Base-by-base conservation (phyloP, 31 red algal genomes). In the Endocladia muricata region DNA sequence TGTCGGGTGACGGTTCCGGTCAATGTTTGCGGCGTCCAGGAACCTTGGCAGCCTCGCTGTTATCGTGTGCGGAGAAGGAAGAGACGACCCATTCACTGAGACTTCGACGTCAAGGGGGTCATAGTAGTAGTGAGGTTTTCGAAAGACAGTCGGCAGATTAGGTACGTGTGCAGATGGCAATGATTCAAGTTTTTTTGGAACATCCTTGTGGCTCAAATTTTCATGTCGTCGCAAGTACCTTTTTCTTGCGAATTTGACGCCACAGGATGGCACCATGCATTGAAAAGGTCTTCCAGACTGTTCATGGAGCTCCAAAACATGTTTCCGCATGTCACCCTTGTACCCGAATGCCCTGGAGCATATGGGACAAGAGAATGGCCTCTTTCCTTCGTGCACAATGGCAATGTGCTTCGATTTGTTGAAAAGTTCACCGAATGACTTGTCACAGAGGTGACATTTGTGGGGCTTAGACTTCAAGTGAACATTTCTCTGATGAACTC, bases 301-400 rank as follows among this genome's bases (percentile, higher is more conserved):
- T 60, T 88, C 73, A 60, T 88, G 84, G 6, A 88, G 57, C 41
- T 88, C 84, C 38, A 80, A 37, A 1, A 88, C 84, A 42, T 88
- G 84, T 49, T 88, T 88, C n/a, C 75, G 44, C 84, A 88, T 88
- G 67, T 88, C 84, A 29, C 84, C 84, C 47, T 88, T 88, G 67
- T 88, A 88, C 26, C 84, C 84, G 55, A 88, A 88, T 17, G 84
- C 84, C 0, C 84, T 74, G 23, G 74, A 73, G 48, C 84, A 88
- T 23, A 88, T 79, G 11, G 84, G 84, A 60, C 84, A 88, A 13
- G 67, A 54, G 44, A 88, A 88, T 44, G 84, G 84, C 4, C 76
- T 51, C 55, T 80, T 80, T 43, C 84, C 75, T 37, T 80, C 74
- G 52, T 88, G 84, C 32, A 88, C 84, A 21, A 88, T 80, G 4